phyloP scores from a whole-genome alignment of 192 early-diverging fungal genomes.

The Mortierella hygrophila region DNA sequence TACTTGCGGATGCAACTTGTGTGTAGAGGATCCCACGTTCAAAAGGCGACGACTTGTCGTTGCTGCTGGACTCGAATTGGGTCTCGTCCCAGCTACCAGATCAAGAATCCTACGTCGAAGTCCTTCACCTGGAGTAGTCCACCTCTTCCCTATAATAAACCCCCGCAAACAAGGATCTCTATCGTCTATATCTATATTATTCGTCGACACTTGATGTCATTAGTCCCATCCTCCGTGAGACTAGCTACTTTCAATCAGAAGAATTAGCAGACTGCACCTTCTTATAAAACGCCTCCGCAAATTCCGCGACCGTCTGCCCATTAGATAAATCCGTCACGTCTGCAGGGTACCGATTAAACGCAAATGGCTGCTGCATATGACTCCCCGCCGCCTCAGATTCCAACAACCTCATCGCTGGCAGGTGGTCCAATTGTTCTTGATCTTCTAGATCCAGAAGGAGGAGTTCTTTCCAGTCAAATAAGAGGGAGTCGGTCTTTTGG shows the following conservation, averaged over 20 bases:
- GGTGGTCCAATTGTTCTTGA: neutral
- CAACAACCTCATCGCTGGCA: constrained; percentile 31
- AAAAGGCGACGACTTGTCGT: constrained; percentile 65
- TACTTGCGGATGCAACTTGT: neutral
- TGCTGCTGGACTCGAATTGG: constrained; percentile 71
- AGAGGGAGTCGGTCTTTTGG: constrained; percentile 81
- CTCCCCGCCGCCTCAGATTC: constrained; percentile 58
- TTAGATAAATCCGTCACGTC: constrained; percentile 82
- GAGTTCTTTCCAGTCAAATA: constrained; percentile 89
- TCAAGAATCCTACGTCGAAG: constrained; percentile 20
- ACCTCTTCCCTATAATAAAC: neutral
- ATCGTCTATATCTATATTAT: neutral
- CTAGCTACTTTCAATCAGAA: neutral
- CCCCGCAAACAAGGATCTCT: neutral
- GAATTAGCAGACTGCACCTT: constrained; percentile 29
- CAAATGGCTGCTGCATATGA: constrained; percentile 60
- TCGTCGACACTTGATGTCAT: neutral
- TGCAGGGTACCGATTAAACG: constrained; percentile 75
- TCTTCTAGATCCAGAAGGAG: constrained; percentile 52
- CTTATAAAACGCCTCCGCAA: constrained; percentile 74
- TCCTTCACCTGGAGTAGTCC: constrained; percentile 8
- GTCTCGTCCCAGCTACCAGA: constrained; percentile 63
- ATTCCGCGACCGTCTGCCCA: constrained; percentile 76
- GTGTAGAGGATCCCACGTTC: constrained; percentile 53
- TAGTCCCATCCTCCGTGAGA: neutral